Percentiles rank a stretch among this genome's conserved stretches.
These are phyloP conservation scores for Colletotrichum tamarilloi DNA, from an alignment of 2,329 filamentous ascomycete species.

Conservation along the genomic window DNA sequence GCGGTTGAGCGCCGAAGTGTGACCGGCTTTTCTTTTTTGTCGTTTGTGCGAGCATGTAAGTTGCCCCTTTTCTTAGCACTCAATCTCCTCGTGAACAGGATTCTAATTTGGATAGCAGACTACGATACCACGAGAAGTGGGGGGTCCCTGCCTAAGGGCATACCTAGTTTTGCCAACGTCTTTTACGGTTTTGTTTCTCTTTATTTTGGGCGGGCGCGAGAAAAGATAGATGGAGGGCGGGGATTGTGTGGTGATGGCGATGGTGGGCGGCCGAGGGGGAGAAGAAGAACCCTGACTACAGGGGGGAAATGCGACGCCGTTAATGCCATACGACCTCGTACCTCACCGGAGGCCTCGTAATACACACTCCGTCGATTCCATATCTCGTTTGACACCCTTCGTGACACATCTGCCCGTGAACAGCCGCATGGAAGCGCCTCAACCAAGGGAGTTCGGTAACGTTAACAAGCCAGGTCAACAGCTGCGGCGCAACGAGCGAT, in stretches of 20 bases:
- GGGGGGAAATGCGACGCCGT: too few relatives aligned
- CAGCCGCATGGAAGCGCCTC: too few relatives aligned
- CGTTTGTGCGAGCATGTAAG: conserved; percentile 13
- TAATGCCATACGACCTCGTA: not conserved
- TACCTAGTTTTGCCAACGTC: not conserved
- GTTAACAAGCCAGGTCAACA: not conserved
- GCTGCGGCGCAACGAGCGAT: too few relatives aligned
- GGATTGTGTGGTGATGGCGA: not conserved
- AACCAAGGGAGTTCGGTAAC: too few relatives aligned
- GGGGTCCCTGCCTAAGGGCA: conserved; percentile 32
- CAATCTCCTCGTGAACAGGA: too few relatives aligned
- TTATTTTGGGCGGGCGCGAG: too few relatives aligned
- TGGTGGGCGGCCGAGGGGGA: not conserved
- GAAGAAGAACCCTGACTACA: not conserved
- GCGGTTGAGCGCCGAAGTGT: not conserved
- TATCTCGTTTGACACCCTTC: not conserved
- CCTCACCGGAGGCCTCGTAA: not conserved
- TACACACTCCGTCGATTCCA: not conserved
- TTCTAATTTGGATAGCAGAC: not conserved
- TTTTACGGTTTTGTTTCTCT: not conserved
- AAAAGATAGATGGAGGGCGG: too few relatives aligned
- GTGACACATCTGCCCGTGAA: not conserved
- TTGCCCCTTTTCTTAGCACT: not conserved
- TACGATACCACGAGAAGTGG: not conserved
- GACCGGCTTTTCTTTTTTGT: not conserved